Evolutionary conservation across 2,329 filamentous ascomycete genomes (phyloP).

Genomic region (Fusarium sp.): DNA sequence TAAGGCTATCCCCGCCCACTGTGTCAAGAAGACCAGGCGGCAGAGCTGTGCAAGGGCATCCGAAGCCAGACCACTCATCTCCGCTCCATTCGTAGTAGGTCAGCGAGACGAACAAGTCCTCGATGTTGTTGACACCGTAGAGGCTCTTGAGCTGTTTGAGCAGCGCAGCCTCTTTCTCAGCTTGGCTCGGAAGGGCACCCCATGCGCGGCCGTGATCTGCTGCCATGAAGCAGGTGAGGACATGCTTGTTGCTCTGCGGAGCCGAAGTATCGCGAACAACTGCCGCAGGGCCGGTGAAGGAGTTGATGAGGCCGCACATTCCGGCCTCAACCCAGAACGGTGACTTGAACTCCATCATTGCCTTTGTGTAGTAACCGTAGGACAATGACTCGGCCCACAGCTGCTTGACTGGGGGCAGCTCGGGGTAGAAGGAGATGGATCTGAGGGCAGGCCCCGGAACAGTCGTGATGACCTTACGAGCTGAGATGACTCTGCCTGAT

Average conservation of each 20-base stretch:
- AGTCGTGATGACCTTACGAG: neutral
- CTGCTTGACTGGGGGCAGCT: neutral
- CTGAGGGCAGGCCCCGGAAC: neutral
- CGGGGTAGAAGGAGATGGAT: neutral
- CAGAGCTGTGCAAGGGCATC: neutral
- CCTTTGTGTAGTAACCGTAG: conserved; percentile 24
- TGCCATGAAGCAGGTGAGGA: neutral
- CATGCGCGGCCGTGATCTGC: neutral
- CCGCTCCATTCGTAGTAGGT: neutral
- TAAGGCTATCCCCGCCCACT: neutral
- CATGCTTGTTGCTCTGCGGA: neutral
- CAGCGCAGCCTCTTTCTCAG: neutral
- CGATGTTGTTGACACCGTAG: neutral
- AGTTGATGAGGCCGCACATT: conserved; percentile 4
- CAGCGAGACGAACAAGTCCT: neutral
- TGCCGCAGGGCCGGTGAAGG: neutral
- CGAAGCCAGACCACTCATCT: neutral
- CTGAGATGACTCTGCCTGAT: neutral
- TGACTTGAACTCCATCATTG: conserved; percentile 16
- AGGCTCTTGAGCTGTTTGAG: neutral
- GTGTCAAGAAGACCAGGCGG: neutral
- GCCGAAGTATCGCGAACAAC: neutral
- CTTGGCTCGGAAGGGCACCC: neutral
- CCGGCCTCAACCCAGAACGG: conserved; percentile 14
- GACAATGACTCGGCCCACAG: neutral